phyloP scores from a whole-genome alignment of 768 basidiomycete genomes.

The Exidia glandulosa region DNA sequence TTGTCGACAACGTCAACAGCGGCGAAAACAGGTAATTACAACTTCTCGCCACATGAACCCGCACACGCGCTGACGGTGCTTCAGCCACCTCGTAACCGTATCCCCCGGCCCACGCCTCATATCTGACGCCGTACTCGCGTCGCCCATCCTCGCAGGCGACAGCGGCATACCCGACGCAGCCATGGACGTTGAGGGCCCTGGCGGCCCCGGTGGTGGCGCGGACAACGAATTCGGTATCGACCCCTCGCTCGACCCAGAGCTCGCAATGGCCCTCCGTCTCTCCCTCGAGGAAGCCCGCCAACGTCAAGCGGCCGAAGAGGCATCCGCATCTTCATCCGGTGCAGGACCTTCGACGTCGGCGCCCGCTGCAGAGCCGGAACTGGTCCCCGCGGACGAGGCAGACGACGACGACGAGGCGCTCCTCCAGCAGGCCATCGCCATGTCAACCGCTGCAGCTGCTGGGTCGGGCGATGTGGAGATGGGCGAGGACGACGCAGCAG shows the following conservation, averaged over 20 bases:
- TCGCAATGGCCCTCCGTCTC: conserved; percentile 97
- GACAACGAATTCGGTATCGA: conserved; percentile 87
- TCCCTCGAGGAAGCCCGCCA: conserved; percentile 93
- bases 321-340: conserved; percentile 26
- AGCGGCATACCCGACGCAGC: conserved; percentile 50
- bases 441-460: conserved; percentile 38
- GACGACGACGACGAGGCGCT: conserved; percentile 67
- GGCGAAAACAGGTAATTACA: conserved; percentile 87
- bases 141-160: conserved; percentile 73
- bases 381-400: conserved; percentile 7
- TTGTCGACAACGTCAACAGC: conserved; percentile 73
- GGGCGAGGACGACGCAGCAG: conserved; percentile 41
- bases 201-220: conserved; percentile 33
- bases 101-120: conserved; percentile 66
- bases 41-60: no score
- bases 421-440: conserved; percentile 63
- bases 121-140: conserved; percentile 72
- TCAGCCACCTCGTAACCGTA: conserved; percentile 74
- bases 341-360: conserved; percentile 22
- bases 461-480: conserved; percentile 39
- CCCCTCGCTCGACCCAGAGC: conserved; percentile 89
- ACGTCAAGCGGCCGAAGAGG: conserved; percentile 42
- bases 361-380: no score
- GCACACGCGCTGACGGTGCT: no score
- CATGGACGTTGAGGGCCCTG: conserved; percentile 25